Percentiles rank a stretch among this genome's conserved stretches.
Evolutionary conservation across 805 yeast species (phyloP).

Genomic region (Yarrowia sp.): DNA sequence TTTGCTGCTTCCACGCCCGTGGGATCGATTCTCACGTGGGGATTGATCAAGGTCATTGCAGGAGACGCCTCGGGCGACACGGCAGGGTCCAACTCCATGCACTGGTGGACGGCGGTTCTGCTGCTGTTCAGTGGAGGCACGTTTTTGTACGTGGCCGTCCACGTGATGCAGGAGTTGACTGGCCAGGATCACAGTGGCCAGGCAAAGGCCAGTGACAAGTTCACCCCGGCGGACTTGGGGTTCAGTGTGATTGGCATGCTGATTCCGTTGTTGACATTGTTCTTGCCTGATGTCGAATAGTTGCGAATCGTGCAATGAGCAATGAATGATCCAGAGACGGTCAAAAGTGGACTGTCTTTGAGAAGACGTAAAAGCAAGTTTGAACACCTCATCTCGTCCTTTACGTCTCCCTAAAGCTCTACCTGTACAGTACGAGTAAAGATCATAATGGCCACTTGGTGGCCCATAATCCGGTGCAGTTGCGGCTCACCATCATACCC

Average conservation of each 20-base stretch:
- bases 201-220: constrained; percentile 30
- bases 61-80: constrained; percentile 39
- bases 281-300: constrained; percentile 46
- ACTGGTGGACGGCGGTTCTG: constrained; percentile 58
- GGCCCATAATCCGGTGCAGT: too few relatives aligned
- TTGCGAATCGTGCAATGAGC: constrained; percentile 34
- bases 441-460: too few relatives aligned
- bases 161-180: constrained; percentile 58
- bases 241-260: constrained; percentile 48
- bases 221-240: constrained; percentile 42
- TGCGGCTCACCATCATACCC: background rate
- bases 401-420: too few relatives aligned
- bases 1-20: constrained; percentile 70
- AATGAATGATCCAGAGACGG: too few relatives aligned
- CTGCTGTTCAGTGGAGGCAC: constrained; percentile 74
- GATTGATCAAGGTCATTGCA: constrained; percentile 50
- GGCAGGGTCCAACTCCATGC: constrained; percentile 41
- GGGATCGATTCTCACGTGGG: constrained; percentile 61
- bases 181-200: constrained; percentile 39
- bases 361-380: too few relatives aligned
- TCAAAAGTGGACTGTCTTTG: too few relatives aligned
- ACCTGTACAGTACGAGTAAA: too few relatives aligned
- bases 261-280: constrained; percentile 48
- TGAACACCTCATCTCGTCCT: too few relatives aligned
- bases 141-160: constrained; percentile 72